Conservation (phyloP, 306 rosid species). For the Vicia villosa region DNA sequence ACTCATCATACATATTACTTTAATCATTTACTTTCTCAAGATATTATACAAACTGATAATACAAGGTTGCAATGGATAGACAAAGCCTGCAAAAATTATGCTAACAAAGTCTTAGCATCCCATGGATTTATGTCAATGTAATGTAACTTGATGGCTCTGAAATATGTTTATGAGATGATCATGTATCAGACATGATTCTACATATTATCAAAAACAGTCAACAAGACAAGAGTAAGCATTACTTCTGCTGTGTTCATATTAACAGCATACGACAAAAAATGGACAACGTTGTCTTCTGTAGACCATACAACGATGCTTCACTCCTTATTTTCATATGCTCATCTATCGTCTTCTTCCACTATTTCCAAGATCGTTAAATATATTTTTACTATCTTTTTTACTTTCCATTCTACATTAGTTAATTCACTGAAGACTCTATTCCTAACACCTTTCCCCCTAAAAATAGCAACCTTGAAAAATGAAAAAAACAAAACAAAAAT, state of each 20-base stretch:
- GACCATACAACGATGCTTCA: constrained; percentile 5
- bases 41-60: constrained; percentile 6
- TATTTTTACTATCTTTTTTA: neutral
- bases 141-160: neutral
- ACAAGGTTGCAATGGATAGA: constrained; percentile 14
- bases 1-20: constrained; percentile 18
- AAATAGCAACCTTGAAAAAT: constrained; percentile 32
- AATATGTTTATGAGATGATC: neutral
- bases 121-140: constrained; percentile 2
- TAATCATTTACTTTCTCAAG: neutral
- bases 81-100: constrained; percentile 3
- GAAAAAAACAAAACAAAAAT: constrained; percentile 23
- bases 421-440: constrained; percentile 3
- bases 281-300: neutral
- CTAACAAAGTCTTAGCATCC: neutral
- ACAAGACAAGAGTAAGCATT: constrained; percentile 19
- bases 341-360: neutral
- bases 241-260: constrained; percentile 14
- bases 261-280: neutral
- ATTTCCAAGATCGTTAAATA: constrained; percentile 3
- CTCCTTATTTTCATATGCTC: constrained; percentile 10
- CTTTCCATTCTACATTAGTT: constrained; percentile 14
- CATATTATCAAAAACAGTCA: neutral
- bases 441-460: neutral
- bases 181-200: neutral